A percentile compares a stretch with the other conserved stretches of the same genome.
Evolutionary conservation across 495 filamentous ascomycete genomes (phyloP).

Genomic region (Usnea hakonensis): DNA sequence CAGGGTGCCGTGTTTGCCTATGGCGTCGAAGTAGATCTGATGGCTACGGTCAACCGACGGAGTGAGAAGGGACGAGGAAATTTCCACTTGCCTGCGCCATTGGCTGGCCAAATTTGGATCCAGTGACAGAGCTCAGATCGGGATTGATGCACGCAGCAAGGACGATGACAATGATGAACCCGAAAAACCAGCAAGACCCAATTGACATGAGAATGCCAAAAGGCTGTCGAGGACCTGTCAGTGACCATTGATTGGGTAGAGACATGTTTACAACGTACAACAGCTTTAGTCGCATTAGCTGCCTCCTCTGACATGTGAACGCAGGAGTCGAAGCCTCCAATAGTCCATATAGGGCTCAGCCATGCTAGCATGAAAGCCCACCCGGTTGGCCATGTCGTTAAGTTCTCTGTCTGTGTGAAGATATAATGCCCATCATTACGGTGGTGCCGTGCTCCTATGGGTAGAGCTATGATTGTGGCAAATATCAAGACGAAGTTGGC

Average conservation of each 20-base stretch:
- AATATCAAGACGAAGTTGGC: slow-evolving; percentile 57
- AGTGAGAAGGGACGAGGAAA: neutral
- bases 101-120: slow-evolving; percentile 41
- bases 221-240: slow-evolving; percentile 27
- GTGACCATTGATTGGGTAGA: neutral
- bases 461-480: slow-evolving; percentile 58
- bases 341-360: slow-evolving; percentile 61
- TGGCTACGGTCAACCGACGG: neutral
- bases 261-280: slow-evolving; percentile 21
- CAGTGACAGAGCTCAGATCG: slow-evolving; percentile 35
- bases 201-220: slow-evolving; percentile 52
- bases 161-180: slow-evolving; percentile 45
- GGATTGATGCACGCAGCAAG: slow-evolving; percentile 43
- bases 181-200: slow-evolving; percentile 45
- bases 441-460: slow-evolving; percentile 39
- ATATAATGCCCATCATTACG: slow-evolving; percentile 43
- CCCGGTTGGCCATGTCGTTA: slow-evolving; percentile 52
- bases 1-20: slow-evolving; percentile 46
- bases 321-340: slow-evolving; percentile 47
- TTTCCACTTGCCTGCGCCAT: slow-evolving; percentile 37
- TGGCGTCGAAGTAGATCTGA: slow-evolving; percentile 45
- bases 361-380: slow-evolving; percentile 61
- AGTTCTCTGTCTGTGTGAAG: slow-evolving; percentile 43
- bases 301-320: slow-evolving; percentile 48
- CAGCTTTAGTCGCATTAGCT: slow-evolving; percentile 52